Base-by-base conservation (phyloP, 768 basidiomycete genomes). In the Leccinum rimulosum region DNA sequence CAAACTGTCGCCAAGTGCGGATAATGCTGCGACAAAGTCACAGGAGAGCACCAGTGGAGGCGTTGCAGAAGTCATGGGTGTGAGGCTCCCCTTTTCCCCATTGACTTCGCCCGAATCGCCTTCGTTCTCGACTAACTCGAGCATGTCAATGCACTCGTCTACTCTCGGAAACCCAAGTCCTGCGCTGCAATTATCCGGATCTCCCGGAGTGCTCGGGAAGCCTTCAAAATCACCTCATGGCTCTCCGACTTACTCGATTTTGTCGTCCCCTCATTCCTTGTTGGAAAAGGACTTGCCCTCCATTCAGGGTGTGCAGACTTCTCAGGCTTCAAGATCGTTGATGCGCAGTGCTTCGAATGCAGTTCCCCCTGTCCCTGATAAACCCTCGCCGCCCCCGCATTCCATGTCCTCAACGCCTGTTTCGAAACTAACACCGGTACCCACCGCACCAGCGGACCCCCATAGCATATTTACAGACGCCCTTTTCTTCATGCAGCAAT, bases 401-500 rank as follows among this genome's bases (percentile, higher is more conserved):
- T 55, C 68, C 30, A 53, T 61, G 38, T 58, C 61, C 60, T 59
- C 62, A 67, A 73, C 71, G 66, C 57, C 70, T 12, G 33, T 60
- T 27, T 63, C 67, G 71, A 76, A 71, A 70, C 51, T 67, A 28
- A 52, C 63, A 6, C 61, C 64, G 22, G 56, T 58, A 31, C 52
- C 65, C 12, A 33, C 58, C 48, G 48, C 48, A 1, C 57, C 45
- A 22, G 49, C 60, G 35, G 72, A 70, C 22, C 61, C 74, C n/a
- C 68, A 77, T 50, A 74, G 74, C 48, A 65, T 87, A 28, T 75
- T 77, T 51, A 73, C 77, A 55, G 86, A 88, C 66, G 84, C 87
- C 12, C 70, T 89, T 47, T 89, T 82, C 73, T 88, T 84, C 68
- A 86, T 90, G 83, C 83, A 84, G 59, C 81, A 88, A 61, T 70